Evolutionary conservation across 441 rosid species (phyloP), one percentile per base, ranked within the genome.

Genomic region (Jatropha multifida): DNA sequence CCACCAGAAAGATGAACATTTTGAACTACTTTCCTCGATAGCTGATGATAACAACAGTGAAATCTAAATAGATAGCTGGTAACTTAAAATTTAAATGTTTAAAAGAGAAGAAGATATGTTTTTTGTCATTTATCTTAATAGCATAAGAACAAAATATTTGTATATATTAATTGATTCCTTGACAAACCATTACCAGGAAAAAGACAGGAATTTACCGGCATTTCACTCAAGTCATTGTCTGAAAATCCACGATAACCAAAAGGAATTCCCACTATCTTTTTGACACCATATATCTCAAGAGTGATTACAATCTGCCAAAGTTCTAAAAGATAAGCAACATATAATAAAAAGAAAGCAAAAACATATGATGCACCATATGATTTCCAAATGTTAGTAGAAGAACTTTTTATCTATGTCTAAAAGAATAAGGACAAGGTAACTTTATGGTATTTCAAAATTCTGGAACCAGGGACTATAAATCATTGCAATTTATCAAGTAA

Each of bases 1-100:
- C 98, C 99, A 75, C 98, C 99, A 72, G 97, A 93, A 44, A 96
- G 93, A 87, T 96, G 98, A 76, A 96, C 76, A 72, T 96, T 96
- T 74, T 92, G 98, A 77, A 96, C 98, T 20, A 96, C 99, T 85
- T 88, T 92, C 80, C 98, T 85, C 5, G 96, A 96, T 69, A 96
- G 86, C 99, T 93, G 75, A 86, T 93, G 75, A 86, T 68, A 69
- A 82, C 67, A 54, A 78, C 77, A 76, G 65, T 59, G 75, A 54
- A 68, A 65, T 51, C 62, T 18, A 32, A 70, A 68, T 37, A 75
- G 18, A 64, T 27, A 62, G 68, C 54, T 38, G 40, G 41, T 69
- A 56, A 44, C 5, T 69, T 17, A 48, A 37, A 51, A 32, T 23
- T 26, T 60, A 46, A 27, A 60, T 27, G 46, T 74, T 49, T 55